Base-by-base conservation (phyloP, 805 yeast species). In the Ascoidea tarda region DNA sequence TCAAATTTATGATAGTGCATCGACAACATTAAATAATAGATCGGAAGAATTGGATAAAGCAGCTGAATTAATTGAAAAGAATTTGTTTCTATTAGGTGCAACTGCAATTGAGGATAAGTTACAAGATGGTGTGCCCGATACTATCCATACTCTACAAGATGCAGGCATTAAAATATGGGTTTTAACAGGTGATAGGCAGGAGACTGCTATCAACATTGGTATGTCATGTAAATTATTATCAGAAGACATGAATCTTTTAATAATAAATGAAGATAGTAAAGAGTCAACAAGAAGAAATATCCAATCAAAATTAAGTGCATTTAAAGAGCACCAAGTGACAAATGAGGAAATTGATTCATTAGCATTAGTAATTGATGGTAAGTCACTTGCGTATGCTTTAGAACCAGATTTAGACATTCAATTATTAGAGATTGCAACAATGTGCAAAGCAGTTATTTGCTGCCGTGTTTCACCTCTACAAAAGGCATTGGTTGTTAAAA, bases 121-220 rank as follows among this genome's bases (percentile, higher is more conserved):
- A 49, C 99, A 93, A 69, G 98, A 91, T 54, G 99, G 97, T 46
- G 99, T 93, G 21, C 98, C 99, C 1, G 99, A 93, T 59, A 89
- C 99, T 1, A 95, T 93, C 55, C 93, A 87, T 58, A 86, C 95
- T 5, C 74, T 93, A 53, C 99, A 95, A 65, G 88, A 85, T 53
- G 99, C 99, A 0, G 98, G 98, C 14, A 90, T 95, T 58, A 91
- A 89, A 65, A 79, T 93, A 16, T 93, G 99, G 99, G 97, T 93
- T 31, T 72, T 93, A 50, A 93, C 99, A 2, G 99, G 99, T 60
- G 99, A 93, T 64, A 78, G 96, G 66, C 99, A 95, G 66, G 99
- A 93, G 66, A 93, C 99, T 12, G 99, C 99, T 0, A 86, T 93
- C 58, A 93, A 93, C 65, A 93, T 93, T 63, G 99, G 99, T 55